Evolutionary conservation across 257 asterid species (phyloP), one percentile per base, ranked within the genome.

Genomic region (Anisodus tanguticus): DNA sequence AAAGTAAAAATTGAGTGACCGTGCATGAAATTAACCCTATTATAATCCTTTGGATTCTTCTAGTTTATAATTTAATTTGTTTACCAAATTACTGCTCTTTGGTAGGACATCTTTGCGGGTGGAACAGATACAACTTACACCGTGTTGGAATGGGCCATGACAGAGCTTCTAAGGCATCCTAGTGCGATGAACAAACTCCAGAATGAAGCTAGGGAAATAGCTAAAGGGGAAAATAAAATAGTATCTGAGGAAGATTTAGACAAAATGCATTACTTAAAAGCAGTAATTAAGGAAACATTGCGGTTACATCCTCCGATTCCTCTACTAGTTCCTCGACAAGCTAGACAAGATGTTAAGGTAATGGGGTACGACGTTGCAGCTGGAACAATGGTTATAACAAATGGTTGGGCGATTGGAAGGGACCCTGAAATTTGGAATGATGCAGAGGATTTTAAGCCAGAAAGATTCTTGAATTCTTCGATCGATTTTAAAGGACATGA

Each of bases 331-430:
- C 91, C 97, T 0, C 85, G 92, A 0, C 89, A 88, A 88, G 84
- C 97, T 8, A 88, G 88, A 19, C 79, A 84, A 11, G 89, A 89
- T 62, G 80, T 86, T 1, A 85, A 85, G 9, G 82, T 93, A 3
- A 84, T 87, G 87, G 94, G 93, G 16, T 89, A 86, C 5, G 92
- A 91, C 8, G 51, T 93, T 9, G 31, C 85, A 15, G 72, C 84
- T 3, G 86, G 88, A 15, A 91, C 90, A 17, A 74, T 41, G 8
- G 90, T 90, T 19, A 2, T 91, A 2, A 59, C 89, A 11, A 93
- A 91, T 55, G 90, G 85, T 4, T 93, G 94, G 94, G 88, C 93
- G 0, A 90, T 92, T 0, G 87, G 45, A 2, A 87, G 93, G 60
- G 97, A 90, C 16, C 93, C 93, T 0, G 16, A 4, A 2, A 17